Conservation (phyloP, 2,329 filamentous ascomycete species). For the Fusarium udum region DNA sequence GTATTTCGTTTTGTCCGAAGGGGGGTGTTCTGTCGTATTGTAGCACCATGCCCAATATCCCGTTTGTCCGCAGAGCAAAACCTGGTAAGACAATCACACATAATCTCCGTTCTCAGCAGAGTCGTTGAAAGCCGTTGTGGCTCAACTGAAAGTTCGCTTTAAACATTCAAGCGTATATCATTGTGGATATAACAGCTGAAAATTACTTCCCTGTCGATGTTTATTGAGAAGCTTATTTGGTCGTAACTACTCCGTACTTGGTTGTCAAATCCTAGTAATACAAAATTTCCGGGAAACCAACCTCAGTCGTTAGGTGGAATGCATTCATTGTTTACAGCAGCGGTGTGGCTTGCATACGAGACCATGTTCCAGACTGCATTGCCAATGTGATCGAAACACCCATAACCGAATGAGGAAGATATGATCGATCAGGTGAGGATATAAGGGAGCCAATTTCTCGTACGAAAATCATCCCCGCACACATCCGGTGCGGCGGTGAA, state of each 20-base stretch:
- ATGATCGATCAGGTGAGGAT: slow-evolving; percentile 30
- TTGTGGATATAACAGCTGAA: neutral
- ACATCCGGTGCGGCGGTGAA: slow-evolving; percentile 30
- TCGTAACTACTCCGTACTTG: neutral
- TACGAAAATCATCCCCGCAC: slow-evolving; percentile 24
- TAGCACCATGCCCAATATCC: neutral
- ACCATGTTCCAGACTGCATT: slow-evolving; percentile 21
- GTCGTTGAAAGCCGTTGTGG: neutral
- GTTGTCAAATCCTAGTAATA: neutral
- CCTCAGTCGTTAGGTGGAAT: neutral
- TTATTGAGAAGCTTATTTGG: neutral
- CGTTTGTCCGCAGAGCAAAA: neutral
- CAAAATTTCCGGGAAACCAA: neutral
- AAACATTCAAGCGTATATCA: neutral
- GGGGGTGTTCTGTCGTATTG: neutral
- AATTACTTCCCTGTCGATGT: neutral
- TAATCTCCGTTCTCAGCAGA: neutral
- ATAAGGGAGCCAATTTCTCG: slow-evolving; percentile 14
- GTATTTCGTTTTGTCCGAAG: neutral
- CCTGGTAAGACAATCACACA: neutral
- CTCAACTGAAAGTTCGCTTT: neutral
- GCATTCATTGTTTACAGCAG: slow-evolving; percentile 1
- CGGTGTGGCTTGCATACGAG: slow-evolving; percentile 26
- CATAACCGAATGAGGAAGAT: slow-evolving; percentile 22
- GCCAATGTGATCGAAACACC: slow-evolving; percentile 1